Percentiles rank a stretch among this genome's conserved stretches.
Evolutionary conservation across 345 rosid species (phyloP).

Genomic region (Streptanthus diversifolius): DNA sequence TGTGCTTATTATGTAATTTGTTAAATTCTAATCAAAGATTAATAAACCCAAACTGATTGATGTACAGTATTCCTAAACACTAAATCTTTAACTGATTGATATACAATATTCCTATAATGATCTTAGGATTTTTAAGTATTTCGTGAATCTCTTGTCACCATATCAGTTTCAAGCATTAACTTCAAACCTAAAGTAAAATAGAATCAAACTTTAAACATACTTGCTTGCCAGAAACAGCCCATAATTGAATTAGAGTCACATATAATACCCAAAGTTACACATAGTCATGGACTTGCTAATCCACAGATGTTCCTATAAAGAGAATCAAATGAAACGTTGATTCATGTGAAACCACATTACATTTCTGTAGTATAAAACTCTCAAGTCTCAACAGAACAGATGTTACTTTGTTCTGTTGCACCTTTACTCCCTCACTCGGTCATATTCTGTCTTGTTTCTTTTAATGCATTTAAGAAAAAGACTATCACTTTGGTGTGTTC

Average conservation of each 20-base stretch:
- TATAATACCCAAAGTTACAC: neutral
- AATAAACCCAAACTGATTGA: too few relatives aligned
- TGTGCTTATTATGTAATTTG: too few relatives aligned
- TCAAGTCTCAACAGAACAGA: conserved; percentile 11
- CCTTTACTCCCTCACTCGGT: neutral
- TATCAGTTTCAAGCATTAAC: neutral
- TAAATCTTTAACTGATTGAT: too few relatives aligned
- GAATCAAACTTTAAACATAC: neutral
- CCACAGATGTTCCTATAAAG: neutral
- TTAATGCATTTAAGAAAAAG: neutral
- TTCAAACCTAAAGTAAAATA: neutral
- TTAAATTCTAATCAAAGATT: too few relatives aligned
- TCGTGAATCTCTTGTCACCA: neutral
- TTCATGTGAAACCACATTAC: conserved; percentile 4
- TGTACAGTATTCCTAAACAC: too few relatives aligned
- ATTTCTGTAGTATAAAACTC: neutral
- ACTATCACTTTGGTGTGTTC: neutral
- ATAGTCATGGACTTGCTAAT: neutral
- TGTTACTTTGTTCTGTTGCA: neutral
- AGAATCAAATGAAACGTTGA: neutral
- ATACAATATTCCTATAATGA: too few relatives aligned
- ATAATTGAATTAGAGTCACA: neutral
- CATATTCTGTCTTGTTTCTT: conserved; percentile 1
- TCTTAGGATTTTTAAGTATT: too few relatives aligned
- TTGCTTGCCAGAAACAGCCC: neutral